Conservation (phyloP, 2,329 filamentous ascomycete species). For the Colletotrichum scovillei region DNA sequence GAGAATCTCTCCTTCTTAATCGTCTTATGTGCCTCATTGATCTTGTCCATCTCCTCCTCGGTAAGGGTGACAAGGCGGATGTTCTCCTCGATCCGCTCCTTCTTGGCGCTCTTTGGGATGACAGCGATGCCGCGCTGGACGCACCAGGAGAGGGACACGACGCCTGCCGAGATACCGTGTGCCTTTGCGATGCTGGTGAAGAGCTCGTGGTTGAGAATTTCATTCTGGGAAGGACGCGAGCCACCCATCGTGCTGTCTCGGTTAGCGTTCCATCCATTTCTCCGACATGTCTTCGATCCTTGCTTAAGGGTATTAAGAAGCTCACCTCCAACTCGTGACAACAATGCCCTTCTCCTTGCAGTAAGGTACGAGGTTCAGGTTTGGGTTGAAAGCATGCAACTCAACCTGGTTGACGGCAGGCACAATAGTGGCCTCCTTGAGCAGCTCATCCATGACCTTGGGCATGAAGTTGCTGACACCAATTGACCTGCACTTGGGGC, state of each 20-base stretch:
- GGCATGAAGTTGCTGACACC: conserved; percentile 48
- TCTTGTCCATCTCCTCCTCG: conserved; percentile 41
- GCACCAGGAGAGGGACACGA: conserved; percentile 42
- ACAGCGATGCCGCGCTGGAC: conserved; percentile 41
- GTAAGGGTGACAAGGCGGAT: conserved; percentile 40
- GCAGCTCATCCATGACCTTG: conserved; percentile 43
- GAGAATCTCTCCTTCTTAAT: conserved; percentile 38
- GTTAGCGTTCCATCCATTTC: neutral
- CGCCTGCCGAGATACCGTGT: conserved; percentile 40
- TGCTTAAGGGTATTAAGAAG: neutral
- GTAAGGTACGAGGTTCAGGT: conserved; percentile 44
- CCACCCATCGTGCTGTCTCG: conserved; percentile 25
- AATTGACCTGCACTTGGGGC: conserved; percentile 41
- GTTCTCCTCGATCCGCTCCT: conserved; percentile 40
- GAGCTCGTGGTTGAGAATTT: conserved; percentile 38
- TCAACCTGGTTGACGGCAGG: conserved; percentile 48
- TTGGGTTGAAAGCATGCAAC: conserved; percentile 46
- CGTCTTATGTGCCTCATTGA: conserved; percentile 41
- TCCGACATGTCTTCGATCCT: too few relatives aligned
- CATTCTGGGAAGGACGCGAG: conserved; percentile 21
- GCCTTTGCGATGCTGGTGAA: conserved; percentile 41
- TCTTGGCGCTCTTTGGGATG: conserved; percentile 41
- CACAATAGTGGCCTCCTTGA: conserved; percentile 39
- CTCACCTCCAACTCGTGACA: conserved; percentile 44
- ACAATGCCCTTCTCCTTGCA: conserved; percentile 46